Evolutionary conservation across 106 monocot genomes (phyloP).

Genomic region (Dendrobium chrysotoxum): DNA sequence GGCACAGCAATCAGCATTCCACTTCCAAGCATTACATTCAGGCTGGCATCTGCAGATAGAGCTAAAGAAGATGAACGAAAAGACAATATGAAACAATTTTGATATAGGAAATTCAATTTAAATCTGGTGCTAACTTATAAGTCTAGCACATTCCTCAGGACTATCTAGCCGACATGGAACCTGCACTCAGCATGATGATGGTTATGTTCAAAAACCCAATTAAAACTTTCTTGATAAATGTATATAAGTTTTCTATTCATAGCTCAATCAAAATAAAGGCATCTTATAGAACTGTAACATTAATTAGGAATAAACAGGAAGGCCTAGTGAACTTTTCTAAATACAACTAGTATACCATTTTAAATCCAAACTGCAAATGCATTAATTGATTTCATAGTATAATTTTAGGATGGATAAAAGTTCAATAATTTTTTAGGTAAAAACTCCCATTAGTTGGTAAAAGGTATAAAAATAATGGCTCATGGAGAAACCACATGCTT

Average conservation of each 20-base stretch:
- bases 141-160: slow-evolving; percentile 82
- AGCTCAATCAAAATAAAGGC: neutral
- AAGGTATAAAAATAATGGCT: neutral
- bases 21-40: slow-evolving; percentile 46
- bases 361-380: neutral
- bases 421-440: neutral
- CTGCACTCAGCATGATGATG: slow-evolving; percentile 25
- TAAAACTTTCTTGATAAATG: neutral
- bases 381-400: neutral
- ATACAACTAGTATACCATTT: neutral
- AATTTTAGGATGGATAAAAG: neutral
- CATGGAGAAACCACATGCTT: neutral
- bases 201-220: neutral
- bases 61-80: neutral
- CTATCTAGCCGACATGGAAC: slow-evolving; percentile 74
- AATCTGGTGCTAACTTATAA: slow-evolving; percentile 48
- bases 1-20: slow-evolving; percentile 93
- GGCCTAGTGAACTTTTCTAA: neutral
- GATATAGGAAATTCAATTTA: slow-evolving; percentile 1
- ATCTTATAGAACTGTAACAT: neutral
- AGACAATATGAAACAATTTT: neutral
- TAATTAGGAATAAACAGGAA: neutral
- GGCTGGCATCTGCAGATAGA: slow-evolving; percentile 65
- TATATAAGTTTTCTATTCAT: neutral
- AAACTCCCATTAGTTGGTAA: neutral